A percentile compares a stretch with the other conserved stretches of the same genome.
Conservation (phyloP, 2,329 filamentous ascomycete genomes). For the Scolecobasidium constrictum region DNA sequence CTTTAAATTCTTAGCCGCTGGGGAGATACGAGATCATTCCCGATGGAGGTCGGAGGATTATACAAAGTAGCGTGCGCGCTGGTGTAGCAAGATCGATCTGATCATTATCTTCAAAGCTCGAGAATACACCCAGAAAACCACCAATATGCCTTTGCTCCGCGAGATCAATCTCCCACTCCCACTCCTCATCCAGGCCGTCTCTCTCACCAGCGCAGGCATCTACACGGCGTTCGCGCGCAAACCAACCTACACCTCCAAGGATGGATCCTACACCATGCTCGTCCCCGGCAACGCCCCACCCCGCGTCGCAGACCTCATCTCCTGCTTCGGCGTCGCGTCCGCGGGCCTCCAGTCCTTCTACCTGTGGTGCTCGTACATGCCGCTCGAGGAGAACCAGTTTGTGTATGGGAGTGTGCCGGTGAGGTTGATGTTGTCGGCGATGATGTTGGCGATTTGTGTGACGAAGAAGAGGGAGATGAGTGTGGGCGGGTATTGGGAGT, state of each 20-base stretch:
- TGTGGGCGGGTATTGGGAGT: not conserved
- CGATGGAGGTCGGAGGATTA: too few species aligned
- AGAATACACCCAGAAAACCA: too few species aligned
- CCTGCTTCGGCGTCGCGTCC: not conserved
- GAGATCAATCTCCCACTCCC: slow-evolving; percentile 4
- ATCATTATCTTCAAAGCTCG: too few species aligned
- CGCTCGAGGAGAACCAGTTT: slow-evolving; percentile 6
- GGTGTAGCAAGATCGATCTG: too few species aligned
- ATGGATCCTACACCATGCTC: not conserved
- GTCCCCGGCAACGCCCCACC: not conserved
- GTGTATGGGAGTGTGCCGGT: slow-evolving; percentile 1
- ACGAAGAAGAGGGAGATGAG: not conserved
- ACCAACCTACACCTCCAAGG: not conserved
- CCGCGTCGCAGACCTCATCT: not conserved
- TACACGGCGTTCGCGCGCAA: slow-evolving; percentile 1
- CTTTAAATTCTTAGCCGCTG: too few species aligned
- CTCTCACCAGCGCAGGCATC: not conserved
- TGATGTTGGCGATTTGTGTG: not conserved
- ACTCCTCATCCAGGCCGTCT: not conserved
- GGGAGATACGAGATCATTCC: too few species aligned
- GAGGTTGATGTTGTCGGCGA: not conserved
- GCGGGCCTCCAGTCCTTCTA: not conserved
- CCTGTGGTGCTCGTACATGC: slow-evolving; percentile 2
- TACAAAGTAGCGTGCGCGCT: too few species aligned
- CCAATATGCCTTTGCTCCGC: slow-evolving; percentile 4